Percentiles rank a stretch among this genome's conserved stretches.
These are phyloP conservation scores for Colletotrichum acutatum DNA, from an alignment of 2,329 filamentous ascomycete species.

Conservation along the genomic window DNA sequence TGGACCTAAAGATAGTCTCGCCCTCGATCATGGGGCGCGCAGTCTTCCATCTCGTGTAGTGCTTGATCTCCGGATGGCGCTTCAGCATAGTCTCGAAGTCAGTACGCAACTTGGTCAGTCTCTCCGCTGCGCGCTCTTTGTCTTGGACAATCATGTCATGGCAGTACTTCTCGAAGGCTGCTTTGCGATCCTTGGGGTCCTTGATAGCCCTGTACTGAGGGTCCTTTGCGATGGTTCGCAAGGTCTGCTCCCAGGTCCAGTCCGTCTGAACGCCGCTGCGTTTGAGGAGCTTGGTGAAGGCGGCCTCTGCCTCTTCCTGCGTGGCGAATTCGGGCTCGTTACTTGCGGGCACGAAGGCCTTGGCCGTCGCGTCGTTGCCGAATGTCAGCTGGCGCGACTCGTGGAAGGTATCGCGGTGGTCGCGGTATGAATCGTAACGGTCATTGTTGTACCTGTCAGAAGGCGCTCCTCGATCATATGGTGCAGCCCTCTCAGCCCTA, in stretches of 20 bases:
- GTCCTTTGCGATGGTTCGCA: constrained; percentile 88
- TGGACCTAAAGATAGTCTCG: constrained; percentile 94
- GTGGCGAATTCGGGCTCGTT: constrained; percentile 83
- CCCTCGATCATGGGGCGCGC: constrained; percentile 93
- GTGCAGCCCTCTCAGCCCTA: constrained; percentile 48
- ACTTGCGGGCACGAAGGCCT: constrained; percentile 70
- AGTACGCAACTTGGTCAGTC: constrained; percentile 87
- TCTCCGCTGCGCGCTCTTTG: constrained; percentile 93
- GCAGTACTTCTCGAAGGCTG: constrained; percentile 95
- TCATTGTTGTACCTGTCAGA: constrained; percentile 49
- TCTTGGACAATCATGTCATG: constrained; percentile 90
- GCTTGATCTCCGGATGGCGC: constrained; percentile 95
- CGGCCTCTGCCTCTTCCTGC: constrained; percentile 89
- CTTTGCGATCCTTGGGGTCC: constrained; percentile 89
- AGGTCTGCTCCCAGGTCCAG: constrained; percentile 91
- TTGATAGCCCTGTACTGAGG: constrained; percentile 93
- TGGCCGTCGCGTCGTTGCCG: constrained; percentile 65
- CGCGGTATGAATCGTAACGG: constrained; percentile 51
- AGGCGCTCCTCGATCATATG: constrained; percentile 52
- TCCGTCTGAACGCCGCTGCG: constrained; percentile 88
- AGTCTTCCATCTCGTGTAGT: constrained; percentile 97
- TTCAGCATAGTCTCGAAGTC: constrained; percentile 97
- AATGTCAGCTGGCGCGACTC: constrained; percentile 70
- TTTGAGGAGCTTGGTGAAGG: constrained; percentile 90
- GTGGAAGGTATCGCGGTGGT: constrained; percentile 51